Base-by-base conservation (phyloP, 148 eudicot species). In the Silene uniflora region DNA sequence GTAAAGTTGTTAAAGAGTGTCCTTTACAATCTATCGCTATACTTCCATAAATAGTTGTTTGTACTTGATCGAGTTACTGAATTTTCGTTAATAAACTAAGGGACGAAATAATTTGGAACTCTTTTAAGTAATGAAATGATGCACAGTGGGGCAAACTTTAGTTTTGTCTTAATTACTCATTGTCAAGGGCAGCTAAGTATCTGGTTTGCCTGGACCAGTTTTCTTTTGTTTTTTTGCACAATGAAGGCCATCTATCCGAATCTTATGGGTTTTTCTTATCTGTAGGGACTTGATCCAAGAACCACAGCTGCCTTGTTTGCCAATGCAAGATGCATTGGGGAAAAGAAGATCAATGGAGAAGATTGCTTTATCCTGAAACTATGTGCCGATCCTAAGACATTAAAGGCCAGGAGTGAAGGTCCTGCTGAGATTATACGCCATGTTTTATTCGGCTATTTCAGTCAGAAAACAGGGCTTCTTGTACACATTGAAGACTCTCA, bases 281-380 rank as follows among this genome's bases (percentile, higher is more conserved):
- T 78, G 5, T 80, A 88, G 90, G 90, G 90, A 46, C 90, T 88
- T 74, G 90, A 88, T 66, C 90, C 90, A n/a, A 85, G 86, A 80
- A 85, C 88, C 13, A 85, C 90, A 0, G 88, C 87, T 24, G 85
- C 88, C 67, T 85, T 88, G 90, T 88, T 88, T 80, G 68, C 87
- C 39, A 79, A 85, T 62, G 88, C 88, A 54, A 80, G 88, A 81
- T 88, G 90, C 80, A 82, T 84, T 19, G 90, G 90, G 3, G 90
- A 88, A 73, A 88, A 88, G 79, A 85, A 82, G 62, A 84, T 88
- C 49, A 85, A 88, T 23, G 88, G 90, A 44, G 90, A 88, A 82
- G 90, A 88, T 69, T 88, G 90, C 80, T 88, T 85, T 76, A 88
- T 88, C 79, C 88, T 88, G 79, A 88, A 88, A 82, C 81, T 88